Evolutionary conservation across 2,329 filamentous ascomycete genomes (phyloP).

Genomic region (Fusarium torreyae): DNA sequence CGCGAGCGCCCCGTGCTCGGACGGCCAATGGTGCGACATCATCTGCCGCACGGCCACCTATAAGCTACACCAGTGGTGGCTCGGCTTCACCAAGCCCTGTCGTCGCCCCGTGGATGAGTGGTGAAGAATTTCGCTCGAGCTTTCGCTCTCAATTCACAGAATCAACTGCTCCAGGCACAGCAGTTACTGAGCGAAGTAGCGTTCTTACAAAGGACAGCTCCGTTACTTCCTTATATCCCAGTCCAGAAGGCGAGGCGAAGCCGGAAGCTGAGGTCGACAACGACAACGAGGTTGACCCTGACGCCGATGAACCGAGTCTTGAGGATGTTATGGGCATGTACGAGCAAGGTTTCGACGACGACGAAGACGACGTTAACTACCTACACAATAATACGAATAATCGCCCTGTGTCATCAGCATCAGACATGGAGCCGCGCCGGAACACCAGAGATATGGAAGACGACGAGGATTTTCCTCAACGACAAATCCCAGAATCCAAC

Average conservation of each 20-base stretch:
- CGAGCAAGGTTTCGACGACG: conserved; percentile 71
- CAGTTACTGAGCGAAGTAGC: conserved; percentile 86
- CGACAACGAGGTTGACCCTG: conserved; percentile 45
- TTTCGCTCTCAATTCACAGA: conserved; percentile 70
- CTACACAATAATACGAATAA: conserved; percentile 40
- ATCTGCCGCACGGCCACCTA: conserved; percentile 49
- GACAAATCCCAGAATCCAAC: conserved; percentile 38
- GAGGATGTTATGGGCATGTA: conserved; percentile 81
- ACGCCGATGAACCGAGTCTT: conserved; percentile 72
- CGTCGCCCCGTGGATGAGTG: conserved; percentile 64
- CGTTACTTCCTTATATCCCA: conserved; percentile 70
- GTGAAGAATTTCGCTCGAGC: conserved; percentile 69
- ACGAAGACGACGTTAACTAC: conserved; percentile 57
- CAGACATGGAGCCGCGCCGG: conserved; percentile 50
- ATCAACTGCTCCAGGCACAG: conserved; percentile 71
- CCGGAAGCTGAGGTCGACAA: conserved; percentile 58
- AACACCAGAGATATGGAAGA: conserved; percentile 29
- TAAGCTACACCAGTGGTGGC: conserved; percentile 53
- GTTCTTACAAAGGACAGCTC: conserved; percentile 85
- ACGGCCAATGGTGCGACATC: conserved; percentile 46
- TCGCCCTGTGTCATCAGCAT: conserved; percentile 56
- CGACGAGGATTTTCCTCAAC: conserved; percentile 41
- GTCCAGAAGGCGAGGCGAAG: conserved; percentile 44
- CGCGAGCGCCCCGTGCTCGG: conserved; percentile 50
- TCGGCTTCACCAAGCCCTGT: conserved; percentile 55